phyloP scores from a whole-genome alignment of 2,329 filamentous ascomycete species.

The Cladobotryum protrusum region DNA sequence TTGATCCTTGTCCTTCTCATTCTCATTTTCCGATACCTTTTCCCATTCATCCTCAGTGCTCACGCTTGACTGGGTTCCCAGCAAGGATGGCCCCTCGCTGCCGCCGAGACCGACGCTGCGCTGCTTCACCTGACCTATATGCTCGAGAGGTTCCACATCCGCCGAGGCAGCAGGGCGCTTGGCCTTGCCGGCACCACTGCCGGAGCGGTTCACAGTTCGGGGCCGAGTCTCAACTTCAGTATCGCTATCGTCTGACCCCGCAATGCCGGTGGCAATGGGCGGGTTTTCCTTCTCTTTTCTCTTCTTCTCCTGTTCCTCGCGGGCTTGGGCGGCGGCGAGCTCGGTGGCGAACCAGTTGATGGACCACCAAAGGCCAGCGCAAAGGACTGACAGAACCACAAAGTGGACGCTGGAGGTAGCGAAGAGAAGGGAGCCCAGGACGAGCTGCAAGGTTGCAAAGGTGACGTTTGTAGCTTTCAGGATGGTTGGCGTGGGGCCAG shows the following conservation, averaged over 20 bases:
- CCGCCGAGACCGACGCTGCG: conserved; percentile 25
- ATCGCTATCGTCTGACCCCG: conserved; percentile 32
- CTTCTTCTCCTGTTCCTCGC: conserved; percentile 38
- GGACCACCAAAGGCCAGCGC: conserved; percentile 78
- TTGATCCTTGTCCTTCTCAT: conserved; percentile 57
- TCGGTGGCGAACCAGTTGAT: conserved; percentile 95
- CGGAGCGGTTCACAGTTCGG: no score
- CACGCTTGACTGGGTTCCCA: conserved; percentile 47
- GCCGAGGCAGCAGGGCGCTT: conserved; percentile 13
- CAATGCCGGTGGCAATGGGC: neutral
- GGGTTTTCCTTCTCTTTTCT: conserved; percentile 24
- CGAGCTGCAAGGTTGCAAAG: conserved; percentile 76
- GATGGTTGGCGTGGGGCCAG: conserved; percentile 81
- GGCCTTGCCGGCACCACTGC: conserved; percentile 8
- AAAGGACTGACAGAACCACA: conserved; percentile 70
- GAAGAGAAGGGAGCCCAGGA: conserved; percentile 69
- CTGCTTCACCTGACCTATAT: conserved; percentile 44
- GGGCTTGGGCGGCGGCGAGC: conserved; percentile 40
- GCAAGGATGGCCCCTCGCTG: conserved; percentile 20
- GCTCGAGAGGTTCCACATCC: conserved; percentile 39
- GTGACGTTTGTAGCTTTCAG: conserved; percentile 84
- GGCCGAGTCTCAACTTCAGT: conserved; percentile 37
- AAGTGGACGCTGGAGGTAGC: conserved; percentile 89
- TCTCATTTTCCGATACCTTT: conserved; percentile 61
- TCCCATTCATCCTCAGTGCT: conserved; percentile 98